Conservation (phyloP, 1,284 basidiomycete species). For the Leccinum variabile region DNA sequence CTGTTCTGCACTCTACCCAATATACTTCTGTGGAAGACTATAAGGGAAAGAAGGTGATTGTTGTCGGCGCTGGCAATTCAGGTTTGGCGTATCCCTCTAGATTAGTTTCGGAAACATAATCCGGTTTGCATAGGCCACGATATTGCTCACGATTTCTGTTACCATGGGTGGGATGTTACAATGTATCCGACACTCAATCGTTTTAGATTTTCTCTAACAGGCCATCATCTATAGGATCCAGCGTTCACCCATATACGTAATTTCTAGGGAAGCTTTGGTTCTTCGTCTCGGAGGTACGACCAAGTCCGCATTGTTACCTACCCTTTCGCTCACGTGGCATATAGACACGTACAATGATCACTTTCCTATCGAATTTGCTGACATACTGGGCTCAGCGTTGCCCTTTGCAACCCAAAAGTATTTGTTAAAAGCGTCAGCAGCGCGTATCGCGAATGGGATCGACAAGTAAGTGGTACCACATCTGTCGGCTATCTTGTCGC, state of each 20-base stretch:
- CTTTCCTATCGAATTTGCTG: slow-evolving; percentile 31
- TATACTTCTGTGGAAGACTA: slow-evolving; percentile 36
- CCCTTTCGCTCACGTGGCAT: not conserved
- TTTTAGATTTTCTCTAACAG: not conserved
- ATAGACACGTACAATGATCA: slow-evolving; percentile 29
- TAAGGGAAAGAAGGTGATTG: slow-evolving; percentile 27
- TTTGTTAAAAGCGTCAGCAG: slow-evolving; percentile 10
- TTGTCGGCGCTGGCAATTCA: slow-evolving; percentile 11
- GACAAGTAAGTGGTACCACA: slow-evolving; percentile 20
- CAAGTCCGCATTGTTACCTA: not conserved
- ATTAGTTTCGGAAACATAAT: not conserved
- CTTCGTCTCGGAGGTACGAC: slow-evolving; percentile 20
- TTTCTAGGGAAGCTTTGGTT: slow-evolving; percentile 17
- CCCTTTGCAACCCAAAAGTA: slow-evolving; percentile 22
- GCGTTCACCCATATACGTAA: not conserved
- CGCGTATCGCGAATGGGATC: slow-evolving; percentile 15
- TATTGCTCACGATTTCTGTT: slow-evolving; percentile 28
- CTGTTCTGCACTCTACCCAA: slow-evolving; percentile 39
- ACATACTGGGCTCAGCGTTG: slow-evolving; percentile 21
- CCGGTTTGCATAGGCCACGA: slow-evolving; percentile 27
- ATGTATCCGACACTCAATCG: slow-evolving; percentile 15
- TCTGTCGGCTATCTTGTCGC: not conserved
- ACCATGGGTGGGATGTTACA: slow-evolving; percentile 25
- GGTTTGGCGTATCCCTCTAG: slow-evolving; percentile 21
- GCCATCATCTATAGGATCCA: not conserved